These are phyloP conservation scores for Puya raimondii DNA, from an alignment of 176 grass and related monocot genomes.

Conservation along the genomic window DNA sequence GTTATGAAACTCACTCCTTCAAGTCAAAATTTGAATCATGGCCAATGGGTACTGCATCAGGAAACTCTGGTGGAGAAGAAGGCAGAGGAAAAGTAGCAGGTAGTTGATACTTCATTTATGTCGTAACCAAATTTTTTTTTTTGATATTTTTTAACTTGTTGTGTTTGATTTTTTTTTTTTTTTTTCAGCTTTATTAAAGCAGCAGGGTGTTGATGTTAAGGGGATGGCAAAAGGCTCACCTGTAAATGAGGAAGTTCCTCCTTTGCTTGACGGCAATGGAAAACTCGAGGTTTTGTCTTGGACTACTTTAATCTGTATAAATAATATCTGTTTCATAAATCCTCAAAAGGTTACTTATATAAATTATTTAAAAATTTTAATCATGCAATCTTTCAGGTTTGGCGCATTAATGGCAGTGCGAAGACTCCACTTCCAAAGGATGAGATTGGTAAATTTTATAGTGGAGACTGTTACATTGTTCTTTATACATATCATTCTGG, in stretches of 20 bases:
- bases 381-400: slow-evolving; percentile 49
- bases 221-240: slow-evolving; percentile 55
- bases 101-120: slow-evolving; percentile 26
- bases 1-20: slow-evolving; percentile 78
- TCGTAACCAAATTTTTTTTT: background rate
- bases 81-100: slow-evolving; percentile 95
- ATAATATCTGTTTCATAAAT: background rate
- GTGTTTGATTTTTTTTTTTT: slow-evolving; percentile 1
- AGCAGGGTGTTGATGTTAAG: slow-evolving; percentile 86
- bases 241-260: slow-evolving; percentile 90
- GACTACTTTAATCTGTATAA: slow-evolving; percentile 15
- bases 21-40: slow-evolving; percentile 95
- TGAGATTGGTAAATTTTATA: slow-evolving; percentile 95
- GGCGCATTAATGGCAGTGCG: slow-evolving; percentile 60
- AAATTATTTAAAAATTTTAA: slow-evolving; percentile 17
- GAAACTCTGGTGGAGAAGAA: slow-evolving; percentile 52
- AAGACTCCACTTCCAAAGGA: slow-evolving; percentile 63
- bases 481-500: slow-evolving; percentile 87
- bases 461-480: slow-evolving; percentile 87
- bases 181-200: slow-evolving; percentile 79
- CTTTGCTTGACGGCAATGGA: slow-evolving; percentile 85
- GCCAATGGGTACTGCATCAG: slow-evolving; percentile 52
- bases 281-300: slow-evolving; percentile 71
- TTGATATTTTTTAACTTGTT: slow-evolving; percentile 21
- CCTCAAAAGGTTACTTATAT: background rate